Percentiles rank a stretch among this genome's conserved stretches.
Conservation (phyloP, 2,329 filamentous ascomycete genomes). For the Arthrobotrys entomopaga region DNA sequence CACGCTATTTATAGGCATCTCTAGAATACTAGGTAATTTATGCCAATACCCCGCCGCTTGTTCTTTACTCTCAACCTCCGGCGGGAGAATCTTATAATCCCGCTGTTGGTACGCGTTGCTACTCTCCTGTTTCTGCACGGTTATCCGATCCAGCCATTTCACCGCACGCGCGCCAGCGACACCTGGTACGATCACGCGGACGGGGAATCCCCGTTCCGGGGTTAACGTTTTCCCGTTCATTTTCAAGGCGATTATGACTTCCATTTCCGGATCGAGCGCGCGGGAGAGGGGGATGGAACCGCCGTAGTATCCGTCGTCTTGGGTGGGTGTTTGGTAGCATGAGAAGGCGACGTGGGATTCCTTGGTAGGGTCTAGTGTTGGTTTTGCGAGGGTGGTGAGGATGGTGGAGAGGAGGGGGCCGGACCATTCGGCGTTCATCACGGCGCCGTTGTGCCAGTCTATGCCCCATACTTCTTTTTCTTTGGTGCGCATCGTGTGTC, state of each 20-base stretch:
- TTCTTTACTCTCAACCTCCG: slow-evolving; percentile 65
- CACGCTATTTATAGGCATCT: slow-evolving; percentile 70
- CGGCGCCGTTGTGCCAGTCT: slow-evolving; percentile 87
- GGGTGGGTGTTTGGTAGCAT: slow-evolving; percentile 76
- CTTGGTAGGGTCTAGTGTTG: slow-evolving; percentile 62
- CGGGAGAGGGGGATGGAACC: slow-evolving; percentile 70
- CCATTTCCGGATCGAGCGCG: slow-evolving; percentile 83
- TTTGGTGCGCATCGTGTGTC: slow-evolving; percentile 87
- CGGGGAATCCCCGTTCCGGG: slow-evolving; percentile 87
- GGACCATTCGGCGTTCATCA: slow-evolving; percentile 89
- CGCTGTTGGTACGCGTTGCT: slow-evolving; percentile 69
- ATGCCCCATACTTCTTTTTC: slow-evolving; percentile 92
- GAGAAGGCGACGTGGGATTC: slow-evolving; percentile 68
- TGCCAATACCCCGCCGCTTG: slow-evolving; percentile 68
- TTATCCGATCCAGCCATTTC: slow-evolving; percentile 87
- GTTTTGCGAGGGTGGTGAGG: slow-evolving; percentile 72
- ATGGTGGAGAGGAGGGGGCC: slow-evolving; percentile 80
- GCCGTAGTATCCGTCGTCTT: slow-evolving; percentile 82
- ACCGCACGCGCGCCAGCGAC: slow-evolving; percentile 93
- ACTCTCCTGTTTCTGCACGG: slow-evolving; percentile 74
- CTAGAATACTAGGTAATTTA: slow-evolving; percentile 66
- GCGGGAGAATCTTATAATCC: slow-evolving; percentile 71
- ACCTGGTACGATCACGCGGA: slow-evolving; percentile 84
- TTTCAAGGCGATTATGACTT: slow-evolving; percentile 85
- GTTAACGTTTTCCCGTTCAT: slow-evolving; percentile 87